Base-by-base conservation (phyloP, 1,284 basidiomycete genomes). In the Pseudozyma pruni region DNA sequence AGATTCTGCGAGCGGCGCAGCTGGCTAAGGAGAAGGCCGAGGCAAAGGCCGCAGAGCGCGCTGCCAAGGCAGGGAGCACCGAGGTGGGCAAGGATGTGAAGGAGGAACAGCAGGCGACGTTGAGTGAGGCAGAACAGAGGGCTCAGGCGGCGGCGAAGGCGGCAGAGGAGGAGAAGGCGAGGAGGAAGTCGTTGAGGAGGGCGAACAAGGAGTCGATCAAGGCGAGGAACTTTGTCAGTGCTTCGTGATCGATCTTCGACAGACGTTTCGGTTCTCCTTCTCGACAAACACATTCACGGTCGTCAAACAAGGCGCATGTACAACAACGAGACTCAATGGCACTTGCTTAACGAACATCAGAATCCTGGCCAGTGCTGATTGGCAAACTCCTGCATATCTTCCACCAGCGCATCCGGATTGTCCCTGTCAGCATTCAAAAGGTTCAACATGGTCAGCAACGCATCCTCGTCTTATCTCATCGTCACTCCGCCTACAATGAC, bases 181-280 rank as follows among this genome's bases (percentile, higher is more conserved):
- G 51, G 20, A 72, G 66, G 16, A 72, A 67, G 37, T 35, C 40
- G 20, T 50, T 80, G 8, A 68, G 78, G 32, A 78, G 62, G 57
- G 57, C 54, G 6, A 78, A 74, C 39, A 70, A 76, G 50, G 75
- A 70, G 9, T 48, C 61, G 7, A 80, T 80, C 58, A 80, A 80
- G 64, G 72, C 76, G 25, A 63, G 64, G 13, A 80, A 80, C 68
- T 80, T 80, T 60, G 64, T 80, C 47, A 69, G 66, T 29, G 66
- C 76, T 45, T 67, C 70, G 32, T 77, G 54, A 19, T 8, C 37
- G n/a, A n/a, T n/a, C n/a, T n/a, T n/a, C n/a, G n/a, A n/a, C n/a
- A n/a, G n/a, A n/a, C n/a, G n/a, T n/a, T n/a, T n/a, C n/a, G n/a
- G n/a, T n/a, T n/a, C n/a, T n/a, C n/a, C n/a, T n/a, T n/a, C n/a